Evolutionary conservation across 129 eudicot genomes (phyloP).

Genomic region (Flaveria sonorensis): DNA sequence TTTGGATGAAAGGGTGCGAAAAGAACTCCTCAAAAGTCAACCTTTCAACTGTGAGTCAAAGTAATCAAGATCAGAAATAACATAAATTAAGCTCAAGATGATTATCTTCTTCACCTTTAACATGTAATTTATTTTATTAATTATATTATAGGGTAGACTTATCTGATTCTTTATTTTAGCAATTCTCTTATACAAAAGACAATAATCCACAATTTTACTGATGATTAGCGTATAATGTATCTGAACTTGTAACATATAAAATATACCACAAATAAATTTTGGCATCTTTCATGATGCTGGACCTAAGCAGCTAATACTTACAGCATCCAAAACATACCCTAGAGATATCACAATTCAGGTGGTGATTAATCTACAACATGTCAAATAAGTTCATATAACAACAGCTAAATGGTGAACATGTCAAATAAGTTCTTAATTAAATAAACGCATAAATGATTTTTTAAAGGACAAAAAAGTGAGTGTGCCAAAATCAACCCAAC

Average conservation of each 20-base stretch:
- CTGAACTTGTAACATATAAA: neutral
- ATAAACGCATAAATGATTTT: neutral
- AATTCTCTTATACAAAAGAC: neutral
- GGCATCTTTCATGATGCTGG: neutral
- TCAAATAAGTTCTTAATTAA: neutral
- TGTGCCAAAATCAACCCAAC: neutral
- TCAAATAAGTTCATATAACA: neutral
- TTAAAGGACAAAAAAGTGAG: neutral
- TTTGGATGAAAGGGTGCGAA: slow-evolving; percentile 68
- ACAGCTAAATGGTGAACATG: neutral
- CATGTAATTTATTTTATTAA: neutral
- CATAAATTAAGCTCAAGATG: neutral
- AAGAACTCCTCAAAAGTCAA: slow-evolving; percentile 90
- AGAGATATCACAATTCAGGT: neutral
- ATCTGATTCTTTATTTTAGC: neutral
- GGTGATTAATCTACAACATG: neutral
- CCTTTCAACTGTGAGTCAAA: slow-evolving; percentile 68
- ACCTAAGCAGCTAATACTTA: neutral
- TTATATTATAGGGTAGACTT: neutral
- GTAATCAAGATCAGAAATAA: slow-evolving; percentile 12
- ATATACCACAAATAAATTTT: neutral
- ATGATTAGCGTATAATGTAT: neutral
- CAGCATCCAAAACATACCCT: neutral
- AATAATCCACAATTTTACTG: neutral
- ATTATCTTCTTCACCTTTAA: neutral